Conservation (phyloP, 2,329 filamentous ascomycete genomes). For the Bertia moriformis region DNA sequence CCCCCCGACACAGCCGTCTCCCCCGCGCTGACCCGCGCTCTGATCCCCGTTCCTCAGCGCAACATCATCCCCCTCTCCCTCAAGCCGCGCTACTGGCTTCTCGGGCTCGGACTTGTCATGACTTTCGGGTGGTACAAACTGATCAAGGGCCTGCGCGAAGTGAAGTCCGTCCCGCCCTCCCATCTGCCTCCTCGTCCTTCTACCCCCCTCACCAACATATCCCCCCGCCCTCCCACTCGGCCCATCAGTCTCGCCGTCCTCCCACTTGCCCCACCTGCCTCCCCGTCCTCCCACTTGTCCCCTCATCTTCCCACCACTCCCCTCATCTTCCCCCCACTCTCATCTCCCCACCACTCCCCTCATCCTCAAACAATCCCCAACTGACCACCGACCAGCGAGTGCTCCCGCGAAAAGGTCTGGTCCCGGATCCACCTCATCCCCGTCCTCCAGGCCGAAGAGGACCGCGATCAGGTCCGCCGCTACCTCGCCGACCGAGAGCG, state of each 20-base stretch:
- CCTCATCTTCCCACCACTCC: constrained; percentile 1
- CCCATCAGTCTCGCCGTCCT: not conserved
- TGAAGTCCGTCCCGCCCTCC: constrained; percentile 52
- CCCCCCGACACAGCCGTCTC: not conserved
- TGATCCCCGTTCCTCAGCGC: constrained; percentile 35
- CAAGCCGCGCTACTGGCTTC: constrained; percentile 65
- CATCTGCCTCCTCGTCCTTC: no score
- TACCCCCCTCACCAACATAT: constrained; percentile 2
- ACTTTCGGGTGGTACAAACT: constrained; percentile 81
- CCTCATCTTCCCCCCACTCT: constrained; percentile 3
- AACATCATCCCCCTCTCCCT: constrained; percentile 87
- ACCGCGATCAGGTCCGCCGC: constrained; percentile 82
- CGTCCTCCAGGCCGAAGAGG: constrained; percentile 86
- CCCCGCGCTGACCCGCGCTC: no score
- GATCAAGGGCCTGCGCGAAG: constrained; percentile 70
- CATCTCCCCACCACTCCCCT: constrained; percentile 2
- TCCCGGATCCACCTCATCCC: constrained; percentile 87
- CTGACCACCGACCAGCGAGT: constrained; percentile 55
- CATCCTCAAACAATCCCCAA: constrained; percentile 3
- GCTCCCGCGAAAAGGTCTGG: constrained; percentile 97
- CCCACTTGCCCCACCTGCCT: not conserved
- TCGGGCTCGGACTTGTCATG: constrained; percentile 67
- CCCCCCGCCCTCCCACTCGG: not conserved
- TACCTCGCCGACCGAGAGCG: constrained; percentile 74
- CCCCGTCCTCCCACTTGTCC: not conserved